Base-by-base conservation (phyloP, 805 yeast genomes). In the Zygoascus flipseniorum region DNA sequence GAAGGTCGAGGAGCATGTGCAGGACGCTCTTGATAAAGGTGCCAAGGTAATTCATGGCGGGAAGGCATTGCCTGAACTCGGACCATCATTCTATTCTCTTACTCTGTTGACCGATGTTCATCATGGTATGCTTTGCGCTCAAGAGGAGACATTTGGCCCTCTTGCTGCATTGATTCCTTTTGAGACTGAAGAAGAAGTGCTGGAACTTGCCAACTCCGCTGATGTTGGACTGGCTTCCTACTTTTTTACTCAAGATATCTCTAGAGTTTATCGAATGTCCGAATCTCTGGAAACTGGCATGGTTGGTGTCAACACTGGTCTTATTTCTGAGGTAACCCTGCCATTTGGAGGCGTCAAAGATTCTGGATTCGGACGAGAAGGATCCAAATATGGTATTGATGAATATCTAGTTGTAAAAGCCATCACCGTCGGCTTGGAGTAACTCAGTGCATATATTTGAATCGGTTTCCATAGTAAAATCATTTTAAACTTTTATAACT, bases 301-400 rank as follows among this genome's bases (percentile, higher is more conserved):
- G 92, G 77, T 87, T 52, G 93, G 93, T 43, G 83, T 80, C 52
- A 87, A 87, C 68, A 81, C 89, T 8, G 92, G 93, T 23, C 71
- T 78, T 14, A 78, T 86, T 51, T 78, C 86, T 16, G 90, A 72
- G 54, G 68, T 68, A 14, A 70, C 74, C 28, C 58, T 69, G 43
- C 76, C 76, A 1, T 90, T 90, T 69, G 97, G 97, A 63, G 97
- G 97, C 46, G 86, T 77, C 75, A 86, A 87, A 69, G 82, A 83
- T 76, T 84, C 93, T 53, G 97, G 97, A 71, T 76, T 85, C 57
- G 97, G 97, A 66, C 82, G 95, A 72, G 96, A 90, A 76, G 80
- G 97, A 95, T 65, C 54, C 43, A 79, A 77, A 56, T 89, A 87
- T 59, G 95, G 95, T 53, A 72, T 90, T 64, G 88, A 85, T 57